Evolutionary conservation across 768 basidiomycete species (phyloP).

Genomic region (Mycena indigotica): DNA sequence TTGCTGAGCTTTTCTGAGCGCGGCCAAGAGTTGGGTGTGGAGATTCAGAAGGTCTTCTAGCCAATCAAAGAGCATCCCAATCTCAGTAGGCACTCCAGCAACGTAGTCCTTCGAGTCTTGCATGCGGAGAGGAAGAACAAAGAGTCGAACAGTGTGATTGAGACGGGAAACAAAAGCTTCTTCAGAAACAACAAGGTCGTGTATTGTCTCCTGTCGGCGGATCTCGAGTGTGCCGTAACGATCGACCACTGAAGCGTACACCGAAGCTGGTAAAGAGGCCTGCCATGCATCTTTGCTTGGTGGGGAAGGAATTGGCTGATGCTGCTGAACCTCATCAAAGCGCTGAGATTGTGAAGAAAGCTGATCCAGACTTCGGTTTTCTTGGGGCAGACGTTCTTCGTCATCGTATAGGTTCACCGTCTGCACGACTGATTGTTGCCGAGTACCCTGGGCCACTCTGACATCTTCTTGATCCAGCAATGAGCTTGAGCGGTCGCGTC

Average conservation of each 20-base stretch:
- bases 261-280: slow-evolving; percentile 31
- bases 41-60: slow-evolving; percentile 83
- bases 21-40: slow-evolving; percentile 63
- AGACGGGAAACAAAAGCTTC: slow-evolving; percentile 66
- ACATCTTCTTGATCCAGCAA: slow-evolving; percentile 11
- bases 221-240: slow-evolving; percentile 54
- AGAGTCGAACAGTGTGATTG: slow-evolving; percentile 66
- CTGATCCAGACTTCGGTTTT: not conserved
- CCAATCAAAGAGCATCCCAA: slow-evolving; percentile 82
- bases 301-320: not conserved
- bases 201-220: slow-evolving; percentile 65
- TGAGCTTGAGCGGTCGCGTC: not conserved
- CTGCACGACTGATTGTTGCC: slow-evolving; percentile 25
- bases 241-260: slow-evolving; percentile 38
- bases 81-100: slow-evolving; percentile 69
- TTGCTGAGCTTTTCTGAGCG: slow-evolving; percentile 45
- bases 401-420: slow-evolving; percentile 26
- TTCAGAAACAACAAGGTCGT: slow-evolving; percentile 72
- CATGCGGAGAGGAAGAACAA: slow-evolving; percentile 76
- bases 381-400: not conserved
- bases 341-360: not conserved
- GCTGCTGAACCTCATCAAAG: slow-evolving; percentile 14
- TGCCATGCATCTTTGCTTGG: slow-evolving; percentile 31
- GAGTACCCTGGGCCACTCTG: slow-evolving; percentile 22
- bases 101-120: slow-evolving; percentile 78